A percentile compares a stretch with the other conserved stretches of the same genome.
Evolutionary conservation across 352 stramenopile species (phyloP).

Genomic region (Thraustochytrium sp.): DNA sequence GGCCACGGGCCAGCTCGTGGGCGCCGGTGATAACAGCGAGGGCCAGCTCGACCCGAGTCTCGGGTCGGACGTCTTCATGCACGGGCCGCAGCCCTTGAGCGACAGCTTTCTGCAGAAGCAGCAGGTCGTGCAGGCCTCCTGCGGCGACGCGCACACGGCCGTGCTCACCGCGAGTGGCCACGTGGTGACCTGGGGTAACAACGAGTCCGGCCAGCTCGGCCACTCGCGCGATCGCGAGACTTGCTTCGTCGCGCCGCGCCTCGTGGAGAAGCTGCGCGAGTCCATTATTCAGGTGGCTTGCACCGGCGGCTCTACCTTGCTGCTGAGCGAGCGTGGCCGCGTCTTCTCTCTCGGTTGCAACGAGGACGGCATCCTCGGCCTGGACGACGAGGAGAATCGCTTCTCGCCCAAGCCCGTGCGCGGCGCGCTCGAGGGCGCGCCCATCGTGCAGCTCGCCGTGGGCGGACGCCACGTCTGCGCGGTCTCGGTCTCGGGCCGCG

Average conservation of each 20-base stretch:
- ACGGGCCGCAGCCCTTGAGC: background rate
- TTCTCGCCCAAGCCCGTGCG: background rate
- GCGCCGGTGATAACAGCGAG: conserved; percentile 23
- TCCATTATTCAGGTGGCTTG: conserved; percentile 34
- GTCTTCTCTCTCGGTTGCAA: conserved; percentile 29
- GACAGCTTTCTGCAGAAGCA: background rate
- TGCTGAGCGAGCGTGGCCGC: background rate
- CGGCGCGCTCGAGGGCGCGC: conserved; percentile 1
- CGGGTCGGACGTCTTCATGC: background rate
- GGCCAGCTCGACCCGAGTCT: background rate
- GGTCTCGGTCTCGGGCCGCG: conserved; percentile 7
- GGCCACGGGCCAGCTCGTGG: background rate
- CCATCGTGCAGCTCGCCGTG: background rate
- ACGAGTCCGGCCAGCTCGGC: conserved; percentile 24
- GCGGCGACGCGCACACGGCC: conserved; percentile 10
- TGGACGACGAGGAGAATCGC: conserved; percentile 13
- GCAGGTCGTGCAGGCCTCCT: conserved; percentile 18
- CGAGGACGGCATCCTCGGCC: conserved; percentile 1
- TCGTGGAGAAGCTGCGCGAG: conserved; percentile 22
- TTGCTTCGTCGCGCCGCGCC: conserved; percentile 7
- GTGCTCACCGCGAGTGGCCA: background rate
- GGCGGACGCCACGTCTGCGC: background rate
- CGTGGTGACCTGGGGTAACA: conserved; percentile 20
- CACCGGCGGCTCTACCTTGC: background rate
- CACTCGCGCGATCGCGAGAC: conserved; percentile 20